A percentile compares a stretch with the other conserved stretches of the same genome.
phyloP scores from a whole-genome alignment of 2,329 filamentous ascomycete genomes.

The Didymella keratinophila region DNA sequence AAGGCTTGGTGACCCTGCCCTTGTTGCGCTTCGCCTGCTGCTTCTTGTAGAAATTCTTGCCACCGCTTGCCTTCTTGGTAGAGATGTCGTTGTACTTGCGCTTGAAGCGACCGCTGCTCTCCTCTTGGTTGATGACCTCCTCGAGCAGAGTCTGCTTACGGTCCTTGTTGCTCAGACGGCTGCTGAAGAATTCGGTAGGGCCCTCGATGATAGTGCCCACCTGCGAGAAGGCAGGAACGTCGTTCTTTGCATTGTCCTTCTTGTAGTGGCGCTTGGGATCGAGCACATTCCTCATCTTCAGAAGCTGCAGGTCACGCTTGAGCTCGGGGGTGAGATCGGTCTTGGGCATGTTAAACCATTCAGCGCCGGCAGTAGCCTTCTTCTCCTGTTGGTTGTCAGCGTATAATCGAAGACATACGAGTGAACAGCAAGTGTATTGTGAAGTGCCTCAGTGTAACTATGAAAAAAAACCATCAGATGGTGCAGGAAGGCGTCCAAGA shows the following conservation, averaged over 20 bases:
- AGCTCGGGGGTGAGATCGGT: constrained; percentile 85
- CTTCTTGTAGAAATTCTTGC: constrained; percentile 87
- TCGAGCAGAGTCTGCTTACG: constrained; percentile 86
- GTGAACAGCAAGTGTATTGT: constrained; percentile 20
- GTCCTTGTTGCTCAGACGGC: constrained; percentile 84
- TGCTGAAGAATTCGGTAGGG: constrained; percentile 84
- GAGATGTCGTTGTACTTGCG: constrained; percentile 89
- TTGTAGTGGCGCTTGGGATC: constrained; percentile 92
- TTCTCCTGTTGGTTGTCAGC: constrained; percentile 57
- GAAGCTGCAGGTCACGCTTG: constrained; percentile 86
- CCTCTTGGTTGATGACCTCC: constrained; percentile 76
- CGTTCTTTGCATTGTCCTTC: constrained; percentile 76
- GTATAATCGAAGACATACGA: constrained; percentile 8
- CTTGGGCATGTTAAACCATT: constrained; percentile 89
- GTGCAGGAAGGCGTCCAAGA: constrained; percentile 80
- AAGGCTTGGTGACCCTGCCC: constrained; percentile 46
- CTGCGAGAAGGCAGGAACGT: constrained; percentile 83
- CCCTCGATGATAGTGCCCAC: constrained; percentile 89
- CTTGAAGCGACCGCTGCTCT: constrained; percentile 76
- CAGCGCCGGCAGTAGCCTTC: constrained; percentile 74
- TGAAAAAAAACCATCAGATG: constrained; percentile 72
- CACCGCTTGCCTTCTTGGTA: constrained; percentile 81
- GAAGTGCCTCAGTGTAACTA: constrained; percentile 75
- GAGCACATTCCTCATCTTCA: constrained; percentile 87
- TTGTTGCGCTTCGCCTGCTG: constrained; percentile 67